Evolutionary conservation across 2,329 filamentous ascomycete species (phyloP), one percentile per base, ranked within the genome.

Genomic region (Boeremia exigua): DNA sequence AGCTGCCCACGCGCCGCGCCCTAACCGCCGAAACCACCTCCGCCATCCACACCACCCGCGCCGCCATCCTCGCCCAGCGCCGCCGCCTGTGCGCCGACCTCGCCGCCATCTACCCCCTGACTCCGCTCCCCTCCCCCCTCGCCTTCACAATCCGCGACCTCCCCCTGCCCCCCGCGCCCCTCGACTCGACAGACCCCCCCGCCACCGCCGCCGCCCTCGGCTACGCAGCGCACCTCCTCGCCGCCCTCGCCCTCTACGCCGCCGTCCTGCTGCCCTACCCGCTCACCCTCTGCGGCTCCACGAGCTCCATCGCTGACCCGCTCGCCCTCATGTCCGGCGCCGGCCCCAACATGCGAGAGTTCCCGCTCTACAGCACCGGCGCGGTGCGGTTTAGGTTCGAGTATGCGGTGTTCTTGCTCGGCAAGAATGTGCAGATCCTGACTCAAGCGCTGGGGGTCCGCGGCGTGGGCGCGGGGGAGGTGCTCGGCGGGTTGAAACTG

Each of bases 361-460:
- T 96, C 67, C 95, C 95, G 0, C 82, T 99, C 0, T 93, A 93
- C 75, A 76, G 90, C 78, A 81, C 80, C 56, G 83, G 84, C 69
- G 84, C 85, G 2, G 86, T 92, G 0, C 86, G 92, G 40, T 98
- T 94, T 78, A 88, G 94, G 2, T 98, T 98, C 75, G 94, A 98
- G 67, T 99, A 98, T 73, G 95, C 83, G 10, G 95, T 96, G 71
- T 99, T 98, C 68, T 80, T 98, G n/a, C 83, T 99, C 12, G 98
- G 98, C 79, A 97, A 98, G 77, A 82, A 98, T 70, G 93, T 99
- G 52, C 93, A 98, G 65, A 81, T 87, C 43, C 72, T 89, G 10
- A 77, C 77, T 17, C 84, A 81, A 56, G 77, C 80, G 1, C 87
- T 92, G 62, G 89, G 89, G 0, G 79, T 97, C 11, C 87, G 88